A percentile compares a stretch with the other conserved stretches of the same genome.
Evolutionary conservation across 495 filamentous ascomycete genomes (phyloP).

Genomic region (Xylaria nigripes): DNA sequence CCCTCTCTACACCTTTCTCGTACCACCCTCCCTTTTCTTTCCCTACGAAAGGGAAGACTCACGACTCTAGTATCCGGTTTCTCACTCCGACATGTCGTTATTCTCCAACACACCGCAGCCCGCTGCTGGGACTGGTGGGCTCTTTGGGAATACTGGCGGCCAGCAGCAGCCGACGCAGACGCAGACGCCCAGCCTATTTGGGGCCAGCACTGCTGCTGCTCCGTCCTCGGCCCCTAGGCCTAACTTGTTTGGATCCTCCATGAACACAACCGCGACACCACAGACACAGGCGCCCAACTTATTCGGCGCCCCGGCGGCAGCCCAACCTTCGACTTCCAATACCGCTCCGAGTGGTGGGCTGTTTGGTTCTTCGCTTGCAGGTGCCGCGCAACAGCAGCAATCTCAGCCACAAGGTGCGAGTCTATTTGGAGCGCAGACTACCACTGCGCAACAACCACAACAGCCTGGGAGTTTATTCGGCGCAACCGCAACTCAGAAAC

Average conservation of each 20-base stretch:
- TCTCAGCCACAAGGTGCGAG: slow-evolving; percentile 5
- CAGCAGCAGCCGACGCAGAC: not conserved
- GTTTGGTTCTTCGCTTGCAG: slow-evolving; percentile 4
- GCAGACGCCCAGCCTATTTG: not conserved
- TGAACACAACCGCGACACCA: not conserved
- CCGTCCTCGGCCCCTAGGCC: not conserved
- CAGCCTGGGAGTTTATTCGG: slow-evolving; percentile 16
- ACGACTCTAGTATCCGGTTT: not conserved
- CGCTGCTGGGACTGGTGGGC: not conserved
- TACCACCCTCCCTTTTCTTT: not conserved
- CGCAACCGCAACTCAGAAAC: slow-evolving; percentile 6
- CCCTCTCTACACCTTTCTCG: not conserved
- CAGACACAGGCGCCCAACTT: slow-evolving; percentile 1
- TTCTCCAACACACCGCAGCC: slow-evolving; percentile 17
- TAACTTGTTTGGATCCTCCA: not conserved
- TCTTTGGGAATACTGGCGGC: slow-evolving; percentile 8
- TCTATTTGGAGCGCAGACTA: slow-evolving; percentile 1
- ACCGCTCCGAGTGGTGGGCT: not conserved
- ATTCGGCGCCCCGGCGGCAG: not conserved
- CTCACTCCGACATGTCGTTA: slow-evolving; percentile 16
- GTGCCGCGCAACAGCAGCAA: not conserved
- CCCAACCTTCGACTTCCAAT: not conserved
- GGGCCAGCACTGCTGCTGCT: not conserved
- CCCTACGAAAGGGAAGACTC: not conserved
- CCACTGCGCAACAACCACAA: slow-evolving; percentile 14